Percentiles rank a stretch among this genome's conserved stretches.
These are phyloP conservation scores for Elaeagnus macrophylla DNA, from an alignment of 306 rosid genomes.

Conservation along the genomic window DNA sequence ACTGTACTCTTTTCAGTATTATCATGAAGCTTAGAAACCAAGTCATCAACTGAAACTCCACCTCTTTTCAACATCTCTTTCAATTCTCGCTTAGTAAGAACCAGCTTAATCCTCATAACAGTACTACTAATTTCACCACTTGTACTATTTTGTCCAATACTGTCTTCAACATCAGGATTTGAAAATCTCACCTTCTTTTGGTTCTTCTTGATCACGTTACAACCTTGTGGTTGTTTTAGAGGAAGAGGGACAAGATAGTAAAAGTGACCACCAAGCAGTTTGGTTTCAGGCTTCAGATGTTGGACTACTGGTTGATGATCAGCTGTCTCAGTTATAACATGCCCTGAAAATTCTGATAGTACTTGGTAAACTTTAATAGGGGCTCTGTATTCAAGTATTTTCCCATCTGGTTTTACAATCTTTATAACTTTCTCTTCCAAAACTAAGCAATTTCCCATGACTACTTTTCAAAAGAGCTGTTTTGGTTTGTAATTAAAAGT, in stretches of 20 bases:
- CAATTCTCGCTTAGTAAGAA: conserved; percentile 58
- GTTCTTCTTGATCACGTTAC: conserved; percentile 14
- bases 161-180: conserved; percentile 39
- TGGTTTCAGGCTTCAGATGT: conserved; percentile 50
- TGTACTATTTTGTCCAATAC: conserved; percentile 29
- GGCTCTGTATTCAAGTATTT: conserved; percentile 60
- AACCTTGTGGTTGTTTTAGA: conserved; percentile 18
- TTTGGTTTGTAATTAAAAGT: neutral
- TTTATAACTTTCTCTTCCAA: conserved; percentile 38
- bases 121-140: neutral
- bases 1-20: conserved; percentile 16
- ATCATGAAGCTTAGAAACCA: conserved; percentile 33
- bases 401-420: conserved; percentile 67
- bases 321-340: conserved; percentile 48
- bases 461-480: conserved; percentile 1
- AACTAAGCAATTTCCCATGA: conserved; percentile 81
- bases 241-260: conserved; percentile 53
- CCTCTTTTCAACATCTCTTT: conserved; percentile 49
- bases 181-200: conserved; percentile 62
- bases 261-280: conserved; percentile 37
- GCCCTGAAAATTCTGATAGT: conserved; percentile 51
- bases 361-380: conserved; percentile 49
- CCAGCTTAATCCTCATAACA: conserved; percentile 65
- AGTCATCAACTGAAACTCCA: conserved; percentile 42
- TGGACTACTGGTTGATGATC: conserved; percentile 12